Conservation (phyloP, 176 grass and related monocot species). For the Oryza australiensis region DNA sequence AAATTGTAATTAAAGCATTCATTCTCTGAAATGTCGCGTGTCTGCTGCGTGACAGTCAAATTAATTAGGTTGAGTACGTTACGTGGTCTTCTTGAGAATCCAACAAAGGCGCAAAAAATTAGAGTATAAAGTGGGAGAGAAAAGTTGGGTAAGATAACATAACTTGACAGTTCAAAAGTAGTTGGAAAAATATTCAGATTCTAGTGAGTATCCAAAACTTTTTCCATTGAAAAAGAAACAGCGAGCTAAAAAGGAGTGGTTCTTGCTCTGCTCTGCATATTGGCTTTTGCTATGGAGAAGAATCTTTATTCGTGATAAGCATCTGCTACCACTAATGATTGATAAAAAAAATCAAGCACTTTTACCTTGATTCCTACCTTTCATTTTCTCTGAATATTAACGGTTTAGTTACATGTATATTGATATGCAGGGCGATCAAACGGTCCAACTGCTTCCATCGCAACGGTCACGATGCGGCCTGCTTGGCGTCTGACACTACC, state of each 20-base stretch:
- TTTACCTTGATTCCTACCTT: background rate
- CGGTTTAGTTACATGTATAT: background rate
- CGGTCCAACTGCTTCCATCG: slow-evolving; percentile 79
- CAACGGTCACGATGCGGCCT: slow-evolving; percentile 44
- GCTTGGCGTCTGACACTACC: slow-evolving; percentile 47
- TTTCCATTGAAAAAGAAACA: background rate
- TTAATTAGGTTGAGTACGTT: background rate
- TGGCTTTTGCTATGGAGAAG: background rate
- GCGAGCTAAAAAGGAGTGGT: slow-evolving; percentile 31
- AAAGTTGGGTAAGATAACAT: background rate
- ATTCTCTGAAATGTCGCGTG: background rate
- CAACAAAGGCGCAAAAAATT: background rate
- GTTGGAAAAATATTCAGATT: slow-evolving; percentile 7
- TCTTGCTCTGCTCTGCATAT: background rate
- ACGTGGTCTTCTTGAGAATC: slow-evolving; percentile 1
- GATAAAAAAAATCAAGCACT: background rate
- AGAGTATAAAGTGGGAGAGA: background rate
- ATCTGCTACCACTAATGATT: background rate
- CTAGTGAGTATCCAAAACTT: background rate
- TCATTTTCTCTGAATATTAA: background rate
- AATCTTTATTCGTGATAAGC: slow-evolving; percentile 4
- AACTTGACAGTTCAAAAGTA: slow-evolving; percentile 34
- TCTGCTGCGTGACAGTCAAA: background rate
- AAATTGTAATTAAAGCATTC: background rate
- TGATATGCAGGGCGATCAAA: slow-evolving; percentile 59